Percentiles rank a stretch among this genome's conserved stretches.
These are phyloP conservation scores for Boletellus emodensis DNA, from an alignment of 768 basidiomycete genomes.

Conservation along the genomic window DNA sequence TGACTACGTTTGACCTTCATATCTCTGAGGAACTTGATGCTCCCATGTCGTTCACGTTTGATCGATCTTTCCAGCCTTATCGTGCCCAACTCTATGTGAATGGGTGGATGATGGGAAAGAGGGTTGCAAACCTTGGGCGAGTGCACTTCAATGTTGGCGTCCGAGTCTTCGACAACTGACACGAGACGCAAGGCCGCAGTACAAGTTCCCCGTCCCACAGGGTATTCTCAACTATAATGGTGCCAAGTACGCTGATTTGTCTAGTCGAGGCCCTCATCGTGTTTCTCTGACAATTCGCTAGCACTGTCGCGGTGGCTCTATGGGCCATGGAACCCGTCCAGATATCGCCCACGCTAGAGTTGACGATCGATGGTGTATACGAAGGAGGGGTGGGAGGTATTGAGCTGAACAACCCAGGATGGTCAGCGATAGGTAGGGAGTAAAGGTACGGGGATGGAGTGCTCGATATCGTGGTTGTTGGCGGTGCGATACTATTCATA, in stretches of 20 bases:
- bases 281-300: constrained; percentile 19
- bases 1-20: constrained; percentile 63
- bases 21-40: constrained; percentile 61
- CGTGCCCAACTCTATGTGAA: constrained; percentile 75
- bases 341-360: constrained; percentile 48
- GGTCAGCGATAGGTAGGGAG: constrained; percentile 36
- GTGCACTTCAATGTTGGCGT: constrained; percentile 12
- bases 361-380: constrained; percentile 53
- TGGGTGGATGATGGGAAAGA: constrained; percentile 88
- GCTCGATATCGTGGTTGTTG: neutral
- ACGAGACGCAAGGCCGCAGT: constrained; percentile 53
- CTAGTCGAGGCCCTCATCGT: neutral
- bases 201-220: constrained; percentile 78
- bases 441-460: neutral
- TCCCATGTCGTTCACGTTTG: constrained; percentile 69
- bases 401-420: constrained; percentile 53
- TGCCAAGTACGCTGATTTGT: constrained; percentile 45
- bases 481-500: neutral
- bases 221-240: constrained; percentile 76
- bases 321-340: constrained; percentile 58
- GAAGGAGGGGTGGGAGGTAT: constrained; percentile 66
- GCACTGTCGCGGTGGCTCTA: constrained; percentile 59
- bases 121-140: constrained; percentile 67
- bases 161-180: constrained; percentile 1
- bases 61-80: constrained; percentile 61